Conservation (phyloP, 352 stramenopile species). For the Globisporangium cylindrosporum region DNA sequence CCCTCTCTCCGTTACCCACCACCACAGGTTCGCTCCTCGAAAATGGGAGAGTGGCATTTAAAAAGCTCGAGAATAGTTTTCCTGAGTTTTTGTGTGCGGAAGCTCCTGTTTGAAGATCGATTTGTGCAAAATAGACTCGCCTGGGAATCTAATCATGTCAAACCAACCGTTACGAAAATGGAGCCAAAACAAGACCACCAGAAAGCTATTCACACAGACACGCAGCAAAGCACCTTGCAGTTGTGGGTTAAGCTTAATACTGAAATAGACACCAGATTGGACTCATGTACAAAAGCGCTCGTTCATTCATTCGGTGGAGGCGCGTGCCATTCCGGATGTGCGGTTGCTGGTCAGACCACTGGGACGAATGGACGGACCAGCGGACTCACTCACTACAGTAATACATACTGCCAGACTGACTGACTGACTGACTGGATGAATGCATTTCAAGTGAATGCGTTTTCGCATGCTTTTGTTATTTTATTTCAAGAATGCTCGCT, state of each 20-base stretch:
- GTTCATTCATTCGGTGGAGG: conserved; percentile 9
- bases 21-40: background rate
- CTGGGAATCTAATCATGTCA: conserved; percentile 3
- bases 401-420: background rate
- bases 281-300: background rate
- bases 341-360: conserved; percentile 5
- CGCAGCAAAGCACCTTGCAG: background rate
- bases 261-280: background rate
- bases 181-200: background rate
- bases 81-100: background rate
- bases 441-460: background rate
- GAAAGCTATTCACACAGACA: conserved; percentile 3
- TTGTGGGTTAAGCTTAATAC: background rate
- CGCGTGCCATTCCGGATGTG: conserved; percentile 2
- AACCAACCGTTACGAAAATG: background rate
- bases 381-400: background rate
- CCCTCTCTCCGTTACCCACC: conserved; percentile 1
- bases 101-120: background rate
- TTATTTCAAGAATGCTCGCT: background rate
- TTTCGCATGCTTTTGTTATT: background rate
- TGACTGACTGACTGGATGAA: background rate
- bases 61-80: background rate
- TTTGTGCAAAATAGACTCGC: background rate
- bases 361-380: background rate
- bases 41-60: background rate